A percentile compares a stretch with the other conserved stretches of the same genome.
These are phyloP conservation scores for Alnus glutinosa DNA, from an alignment of 306 rosid genomes.

Conservation along the genomic window DNA sequence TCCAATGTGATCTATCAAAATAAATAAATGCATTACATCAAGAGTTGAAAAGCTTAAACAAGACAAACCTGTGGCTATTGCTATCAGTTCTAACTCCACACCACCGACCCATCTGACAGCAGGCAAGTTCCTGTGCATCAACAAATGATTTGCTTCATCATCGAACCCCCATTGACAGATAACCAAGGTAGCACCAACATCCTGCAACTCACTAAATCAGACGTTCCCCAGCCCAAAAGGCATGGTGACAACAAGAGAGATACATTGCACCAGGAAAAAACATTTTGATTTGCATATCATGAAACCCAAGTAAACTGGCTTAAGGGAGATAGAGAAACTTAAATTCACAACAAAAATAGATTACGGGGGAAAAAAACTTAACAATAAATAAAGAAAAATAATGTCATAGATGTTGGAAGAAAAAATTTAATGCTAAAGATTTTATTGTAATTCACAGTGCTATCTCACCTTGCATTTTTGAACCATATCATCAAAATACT, in stretches of 20 bases:
- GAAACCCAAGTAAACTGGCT: background rate
- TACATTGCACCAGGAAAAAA: background rate
- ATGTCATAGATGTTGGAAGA: background rate
- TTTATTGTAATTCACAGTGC: background rate
- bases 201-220: slow-evolving; percentile 48
- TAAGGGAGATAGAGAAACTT: background rate
- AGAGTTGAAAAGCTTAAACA: slow-evolving; percentile 17
- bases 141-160: slow-evolving; percentile 97
- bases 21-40: background rate
- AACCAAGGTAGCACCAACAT: slow-evolving; percentile 92
- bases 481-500: slow-evolving; percentile 98
- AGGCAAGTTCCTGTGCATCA: slow-evolving; percentile 94
- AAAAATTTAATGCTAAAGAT: background rate
- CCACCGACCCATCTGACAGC: slow-evolving; percentile 99
- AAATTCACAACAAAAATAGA: background rate
- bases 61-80: slow-evolving; percentile 88
- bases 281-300: background rate
- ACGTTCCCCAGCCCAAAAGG: slow-evolving; percentile 12
- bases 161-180: slow-evolving; percentile 99
- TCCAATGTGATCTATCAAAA: background rate
- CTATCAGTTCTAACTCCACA: slow-evolving; percentile 96
- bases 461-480: slow-evolving; percentile 80
- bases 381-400: background rate
- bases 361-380: background rate
- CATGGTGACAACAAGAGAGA: background rate